A percentile compares a stretch with the other conserved stretches of the same genome.
Evolutionary conservation across 768 basidiomycete species (phyloP).

Genomic region (Auriscalpium vulgare): DNA sequence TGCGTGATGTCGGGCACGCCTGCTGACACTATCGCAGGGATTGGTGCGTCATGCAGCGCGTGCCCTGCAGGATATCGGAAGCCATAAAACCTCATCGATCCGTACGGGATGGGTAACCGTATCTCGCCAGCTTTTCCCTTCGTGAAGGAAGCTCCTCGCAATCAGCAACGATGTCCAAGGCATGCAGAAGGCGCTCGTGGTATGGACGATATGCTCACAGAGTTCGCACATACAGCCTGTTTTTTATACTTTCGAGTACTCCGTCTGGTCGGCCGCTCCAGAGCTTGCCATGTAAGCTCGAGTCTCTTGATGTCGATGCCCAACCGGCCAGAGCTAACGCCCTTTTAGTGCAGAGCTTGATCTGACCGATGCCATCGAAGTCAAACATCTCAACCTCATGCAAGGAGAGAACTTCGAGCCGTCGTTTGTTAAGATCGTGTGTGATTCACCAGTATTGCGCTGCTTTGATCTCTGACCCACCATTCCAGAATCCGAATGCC

Average conservation of each 20-base stretch:
- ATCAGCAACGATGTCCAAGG: no score
- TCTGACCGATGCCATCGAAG: background rate
- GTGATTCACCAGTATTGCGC: background rate
- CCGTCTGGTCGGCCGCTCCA: background rate
- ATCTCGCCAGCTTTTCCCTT: no score
- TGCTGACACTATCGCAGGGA: no score
- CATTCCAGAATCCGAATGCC: background rate
- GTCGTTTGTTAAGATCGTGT: background rate
- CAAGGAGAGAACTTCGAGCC: background rate
- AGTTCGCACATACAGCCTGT: background rate
- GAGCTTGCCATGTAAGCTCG: background rate
- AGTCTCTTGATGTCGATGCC: no score
- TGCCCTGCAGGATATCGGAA: no score
- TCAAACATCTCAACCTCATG: background rate
- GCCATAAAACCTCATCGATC: no score
- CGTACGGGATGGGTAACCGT: no score
- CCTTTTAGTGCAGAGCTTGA: background rate
- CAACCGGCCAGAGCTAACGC: background rate
- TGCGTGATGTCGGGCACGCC: no score
- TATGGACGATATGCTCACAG: no score
- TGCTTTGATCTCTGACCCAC: background rate
- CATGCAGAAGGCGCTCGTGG: no score
- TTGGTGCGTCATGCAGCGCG: no score
- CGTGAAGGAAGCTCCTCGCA: no score
- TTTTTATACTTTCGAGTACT: background rate